Evolutionary conservation across 805 yeast species (phyloP), one percentile per base, ranked within the genome.

Genomic region (Geotrichum ghanense): DNA sequence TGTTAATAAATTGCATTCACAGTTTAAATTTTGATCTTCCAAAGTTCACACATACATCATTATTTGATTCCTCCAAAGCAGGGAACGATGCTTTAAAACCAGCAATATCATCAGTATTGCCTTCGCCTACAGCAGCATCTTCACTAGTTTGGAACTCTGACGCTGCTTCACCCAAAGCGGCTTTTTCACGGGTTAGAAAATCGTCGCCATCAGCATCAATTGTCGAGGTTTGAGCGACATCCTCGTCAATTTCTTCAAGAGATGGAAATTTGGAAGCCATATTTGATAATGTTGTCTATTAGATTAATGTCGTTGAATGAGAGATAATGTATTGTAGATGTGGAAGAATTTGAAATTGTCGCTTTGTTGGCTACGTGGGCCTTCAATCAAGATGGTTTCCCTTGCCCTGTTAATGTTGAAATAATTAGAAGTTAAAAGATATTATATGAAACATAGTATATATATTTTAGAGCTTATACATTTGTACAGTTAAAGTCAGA

Each of bases 91-190:
- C 46, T 50, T 62, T 55, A 43, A 59, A 27, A 43, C 46, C 46
- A 22, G 45, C 45, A 5, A 34, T 41, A 12, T 49, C 51, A 19
- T 48, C 59, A 17, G 45, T 45, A 43, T 43, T 22, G 3, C 41
- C 41, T 12, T 20, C 42, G 20, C 20, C 5, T 22, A 21, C 48
- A 12, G 49, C 47, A 43, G 48, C 52, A 39, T 47, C 55, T 16
- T 47, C 53, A 17, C 49, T 50, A 60, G 55, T 48, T 57, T 51
- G 56, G 58, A 63, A 56, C 46, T 65, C 59, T 50, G 61, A 62
- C 56, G 70, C 67, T 55, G 66, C 67, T 48, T 64, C 72, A 17
- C 73, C 73, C 22, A 69, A 58, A 21, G 65, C 58, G 17, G 67
- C 72, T 53, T 61, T 56, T 52, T 70, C 73, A 14, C 73, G 65